Evolutionary conservation across 768 basidiomycete species (phyloP).

Genomic region (Mycena capillaripes): DNA sequence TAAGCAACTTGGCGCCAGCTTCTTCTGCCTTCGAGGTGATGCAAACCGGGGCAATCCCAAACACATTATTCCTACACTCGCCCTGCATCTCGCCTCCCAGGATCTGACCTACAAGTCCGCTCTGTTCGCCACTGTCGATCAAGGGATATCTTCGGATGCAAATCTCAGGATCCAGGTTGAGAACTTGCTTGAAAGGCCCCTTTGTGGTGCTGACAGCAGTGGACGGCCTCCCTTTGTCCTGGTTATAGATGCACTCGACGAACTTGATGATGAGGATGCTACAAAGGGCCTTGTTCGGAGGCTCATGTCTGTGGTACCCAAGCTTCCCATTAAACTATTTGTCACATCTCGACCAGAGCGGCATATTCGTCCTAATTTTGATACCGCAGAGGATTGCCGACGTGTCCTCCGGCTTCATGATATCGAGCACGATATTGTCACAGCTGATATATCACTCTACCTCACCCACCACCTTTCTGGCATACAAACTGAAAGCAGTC

Average conservation of each 20-base stretch:
- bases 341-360: slow-evolving; percentile 11
- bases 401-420: too few species aligned
- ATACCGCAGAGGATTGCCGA: neutral
- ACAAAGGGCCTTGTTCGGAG: too few species aligned
- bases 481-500: neutral
- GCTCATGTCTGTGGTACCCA: neutral
- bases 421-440: neutral
- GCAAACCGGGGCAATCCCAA: neutral
- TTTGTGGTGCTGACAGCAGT: neutral
- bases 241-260: neutral
- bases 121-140: neutral
- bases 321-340: slow-evolving; percentile 9
- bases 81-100: neutral
- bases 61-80: neutral
- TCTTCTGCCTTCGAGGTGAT: slow-evolving; percentile 11
- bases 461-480: neutral
- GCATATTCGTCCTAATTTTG: slow-evolving; percentile 1
- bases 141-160: neutral
- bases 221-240: neutral
- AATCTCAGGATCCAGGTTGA: slow-evolving; percentile 7
- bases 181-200: neutral
- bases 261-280: neutral
- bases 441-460: neutral
- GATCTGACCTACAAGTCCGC: neutral
- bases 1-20: slow-evolving; percentile 6